These are phyloP conservation scores for Globisporangium spiculum DNA, from an alignment of 352 stramenopile genomes.

Conservation along the genomic window DNA sequence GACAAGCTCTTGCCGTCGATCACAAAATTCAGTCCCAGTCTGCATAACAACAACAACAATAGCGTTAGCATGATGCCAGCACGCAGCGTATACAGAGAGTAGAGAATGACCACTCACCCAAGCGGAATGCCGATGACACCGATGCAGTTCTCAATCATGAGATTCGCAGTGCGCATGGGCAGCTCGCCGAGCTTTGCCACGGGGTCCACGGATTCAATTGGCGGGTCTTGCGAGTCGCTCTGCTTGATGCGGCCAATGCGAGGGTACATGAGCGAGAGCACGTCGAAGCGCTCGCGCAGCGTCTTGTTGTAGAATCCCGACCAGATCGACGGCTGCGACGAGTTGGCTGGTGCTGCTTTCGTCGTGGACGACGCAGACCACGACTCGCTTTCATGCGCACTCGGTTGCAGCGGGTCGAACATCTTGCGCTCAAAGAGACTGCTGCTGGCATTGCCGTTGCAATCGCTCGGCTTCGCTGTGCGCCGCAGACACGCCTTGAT, in stretches of 20 bases:
- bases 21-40: constrained; percentile 83
- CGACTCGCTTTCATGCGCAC: constrained; percentile 30
- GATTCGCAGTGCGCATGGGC: constrained; percentile 71
- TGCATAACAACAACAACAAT: constrained; percentile 4
- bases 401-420: constrained; percentile 47
- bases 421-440: constrained; percentile 26
- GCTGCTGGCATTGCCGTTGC: constrained; percentile 1
- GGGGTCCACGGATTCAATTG: constrained; percentile 25
- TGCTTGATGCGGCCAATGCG: constrained; percentile 48
- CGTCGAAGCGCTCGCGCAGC: constrained; percentile 73
- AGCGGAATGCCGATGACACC: constrained; percentile 81
- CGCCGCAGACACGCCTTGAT: constrained; percentile 25
- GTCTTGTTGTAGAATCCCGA: constrained; percentile 91
- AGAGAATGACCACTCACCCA: constrained; percentile 31
- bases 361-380: constrained; percentile 19
- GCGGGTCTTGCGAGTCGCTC: constrained; percentile 7
- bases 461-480: neutral
- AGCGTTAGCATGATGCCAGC: neutral
- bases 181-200: constrained; percentile 64
- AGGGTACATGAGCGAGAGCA: constrained; percentile 86
- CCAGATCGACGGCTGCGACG: constrained; percentile 75
- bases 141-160: constrained; percentile 91
- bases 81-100: neutral
- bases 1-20: constrained; percentile 77
- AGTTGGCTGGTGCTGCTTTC: constrained; percentile 14